Percentiles rank a stretch among this genome's conserved stretches.
Evolutionary conservation across 441 rosid species (phyloP).

Genomic region (Corymbia calophylla): DNA sequence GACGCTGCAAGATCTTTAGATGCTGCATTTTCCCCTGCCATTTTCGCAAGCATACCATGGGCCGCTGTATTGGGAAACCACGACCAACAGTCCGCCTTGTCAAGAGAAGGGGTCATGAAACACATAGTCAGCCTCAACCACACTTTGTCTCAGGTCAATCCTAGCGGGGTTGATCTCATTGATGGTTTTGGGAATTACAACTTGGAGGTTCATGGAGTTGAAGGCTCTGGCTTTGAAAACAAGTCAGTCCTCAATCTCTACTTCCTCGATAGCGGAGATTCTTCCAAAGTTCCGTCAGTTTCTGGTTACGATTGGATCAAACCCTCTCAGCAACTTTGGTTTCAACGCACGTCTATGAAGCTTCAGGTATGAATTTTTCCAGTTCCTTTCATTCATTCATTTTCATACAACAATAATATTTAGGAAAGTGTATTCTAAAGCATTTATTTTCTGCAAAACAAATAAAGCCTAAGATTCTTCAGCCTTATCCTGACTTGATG

Average conservation of each 20-base stretch:
- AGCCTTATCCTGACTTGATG: background rate
- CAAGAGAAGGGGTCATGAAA: background rate
- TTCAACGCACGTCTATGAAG: background rate
- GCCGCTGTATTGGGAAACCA: background rate
- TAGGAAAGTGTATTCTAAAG: background rate
- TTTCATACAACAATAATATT: background rate
- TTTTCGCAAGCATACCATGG: background rate
- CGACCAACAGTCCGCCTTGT: background rate
- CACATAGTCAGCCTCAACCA: background rate
- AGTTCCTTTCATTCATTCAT: background rate
- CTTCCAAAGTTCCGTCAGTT: background rate
- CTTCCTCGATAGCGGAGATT: background rate
- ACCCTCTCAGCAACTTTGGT: background rate
- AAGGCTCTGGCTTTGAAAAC: background rate
- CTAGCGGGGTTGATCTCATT: background rate
- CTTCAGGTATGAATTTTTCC: background rate
- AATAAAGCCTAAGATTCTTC: background rate
- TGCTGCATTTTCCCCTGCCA: background rate
- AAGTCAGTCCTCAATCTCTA: background rate
- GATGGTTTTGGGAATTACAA: background rate
- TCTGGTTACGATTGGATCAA: background rate
- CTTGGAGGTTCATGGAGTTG: background rate
- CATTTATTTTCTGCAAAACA: background rate
- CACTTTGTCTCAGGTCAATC: background rate
- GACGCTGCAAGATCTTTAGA: background rate